Evolutionary conservation across 495 filamentous ascomycete species (phyloP).

Genomic region (Recurvomyces mirabilis): DNA sequence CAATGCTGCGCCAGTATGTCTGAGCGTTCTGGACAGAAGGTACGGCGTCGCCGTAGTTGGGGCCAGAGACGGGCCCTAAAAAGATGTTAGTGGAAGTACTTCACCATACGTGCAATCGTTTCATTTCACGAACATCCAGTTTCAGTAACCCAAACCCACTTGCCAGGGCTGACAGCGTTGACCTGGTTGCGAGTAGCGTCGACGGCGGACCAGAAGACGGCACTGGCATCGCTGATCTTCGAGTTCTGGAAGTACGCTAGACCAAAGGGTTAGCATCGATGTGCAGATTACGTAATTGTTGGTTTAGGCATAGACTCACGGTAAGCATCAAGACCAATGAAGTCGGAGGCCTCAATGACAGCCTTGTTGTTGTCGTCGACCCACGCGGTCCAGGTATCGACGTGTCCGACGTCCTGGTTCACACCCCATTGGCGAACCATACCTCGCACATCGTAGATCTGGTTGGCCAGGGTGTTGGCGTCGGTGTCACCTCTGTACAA

Average conservation of each 20-base stretch:
- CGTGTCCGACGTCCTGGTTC: conserved; percentile 26
- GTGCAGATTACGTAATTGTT: not conserved
- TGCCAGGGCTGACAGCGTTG: conserved; percentile 21
- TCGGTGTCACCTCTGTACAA: conserved; percentile 42
- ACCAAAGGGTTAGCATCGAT: not conserved
- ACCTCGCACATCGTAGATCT: conserved; percentile 39
- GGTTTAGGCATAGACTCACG: no score
- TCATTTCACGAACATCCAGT: no score
- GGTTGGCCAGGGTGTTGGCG: conserved; percentile 33
- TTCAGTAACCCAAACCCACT: conserved; percentile 26
- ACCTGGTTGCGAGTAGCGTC: conserved; percentile 19
- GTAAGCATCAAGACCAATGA: conserved; percentile 22
- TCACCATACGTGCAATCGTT: no score
- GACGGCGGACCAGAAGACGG: conserved; percentile 19
- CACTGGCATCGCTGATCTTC: conserved; percentile 7
- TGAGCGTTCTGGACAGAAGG: conserved; percentile 25
- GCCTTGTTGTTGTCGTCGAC: conserved; percentile 20
- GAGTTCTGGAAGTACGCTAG: conserved; percentile 23
- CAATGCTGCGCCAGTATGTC: conserved; percentile 25
- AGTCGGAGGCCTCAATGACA: conserved; percentile 23
- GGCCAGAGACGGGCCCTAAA: conserved; percentile 20
- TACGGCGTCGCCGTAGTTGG: conserved; percentile 17
- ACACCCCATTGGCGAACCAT: conserved; percentile 24
- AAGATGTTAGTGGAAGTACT: not conserved
- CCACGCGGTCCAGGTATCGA: conserved; percentile 24